Base-by-base conservation (phyloP, 441 rosid species). In the Rhodomyrtus psidioides region DNA sequence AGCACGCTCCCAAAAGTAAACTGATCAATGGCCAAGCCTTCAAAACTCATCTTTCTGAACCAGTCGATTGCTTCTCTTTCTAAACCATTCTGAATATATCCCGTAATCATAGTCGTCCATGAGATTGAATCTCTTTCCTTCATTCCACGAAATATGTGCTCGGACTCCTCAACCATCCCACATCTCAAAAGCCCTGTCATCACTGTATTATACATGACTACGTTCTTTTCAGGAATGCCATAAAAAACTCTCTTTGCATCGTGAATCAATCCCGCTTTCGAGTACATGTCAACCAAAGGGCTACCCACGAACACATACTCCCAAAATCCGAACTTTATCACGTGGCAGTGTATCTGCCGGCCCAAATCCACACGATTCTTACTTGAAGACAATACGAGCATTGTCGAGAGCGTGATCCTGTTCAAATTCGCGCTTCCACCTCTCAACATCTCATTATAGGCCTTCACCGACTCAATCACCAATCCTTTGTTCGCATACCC, bases 21-120 rank as follows among this genome's bases (percentile, higher is more conserved):
- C 83, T 97, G 99, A 93, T 97, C 99, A 90, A 96, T 93, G 39
- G 87, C 86, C 84, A 95, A 70, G 82, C 95, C 95, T 88, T 86
- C 90, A 57, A 87, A 76, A 87, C 94, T 91, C 99, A 95, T 96
- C 89, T 91, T 92, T 88, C 94, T 91, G 54, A 95, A 93, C 28
- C 91, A 88, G 85, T 91, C 89, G 86, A 95, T 79, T 81, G 98
- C 98, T 88, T 97, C 94, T 74, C 82, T 87, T 84, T 89, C 92
- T 62, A 94, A 84, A 83, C 96, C 97, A 85, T 97, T 97, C 82
- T 91, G 94, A 65, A 91, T 87, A 74, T 96, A 89, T 81, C 99
- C 99, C 6, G 98, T 92, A 81, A 97, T 95, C 99, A 95, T 96
- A 2, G 95, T 90, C 59, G 99, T 93, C 99, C 98, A 96, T 4